Conservation (phyloP, 2,329 filamentous ascomycete species). For the Tolypocladium album region DNA sequence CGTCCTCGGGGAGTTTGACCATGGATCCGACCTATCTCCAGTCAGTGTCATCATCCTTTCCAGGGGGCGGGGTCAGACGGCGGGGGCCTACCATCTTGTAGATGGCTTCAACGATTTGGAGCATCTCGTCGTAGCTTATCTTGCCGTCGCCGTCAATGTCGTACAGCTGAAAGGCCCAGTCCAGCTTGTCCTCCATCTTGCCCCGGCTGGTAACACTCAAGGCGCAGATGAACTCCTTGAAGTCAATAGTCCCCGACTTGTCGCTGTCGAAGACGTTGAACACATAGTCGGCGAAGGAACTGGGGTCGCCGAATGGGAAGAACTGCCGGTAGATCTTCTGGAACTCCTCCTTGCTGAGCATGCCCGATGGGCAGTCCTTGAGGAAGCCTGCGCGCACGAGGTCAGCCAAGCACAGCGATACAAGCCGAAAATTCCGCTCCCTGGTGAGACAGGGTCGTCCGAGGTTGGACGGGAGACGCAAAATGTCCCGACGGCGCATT, state of each 20-base stretch:
- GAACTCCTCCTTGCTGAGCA: constrained; percentile 96
- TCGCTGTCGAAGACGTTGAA: constrained; percentile 99
- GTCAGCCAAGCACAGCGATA: neutral
- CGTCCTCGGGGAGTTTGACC: constrained; percentile 97
- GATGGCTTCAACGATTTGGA: constrained; percentile 96
- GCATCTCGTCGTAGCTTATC: constrained; percentile 98
- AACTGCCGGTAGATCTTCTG: constrained; percentile 99
- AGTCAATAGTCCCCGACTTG: constrained; percentile 95
- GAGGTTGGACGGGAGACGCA: neutral
- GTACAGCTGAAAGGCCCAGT: constrained; percentile 99
- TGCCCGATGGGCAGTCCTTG: constrained; percentile 95
- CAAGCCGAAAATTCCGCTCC: neutral
- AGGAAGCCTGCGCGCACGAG: constrained; percentile 61
- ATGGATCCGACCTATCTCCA: constrained; percentile 77
- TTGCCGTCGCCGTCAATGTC: constrained; percentile 98
- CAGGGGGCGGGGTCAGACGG: neutral
- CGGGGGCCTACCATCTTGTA: constrained; percentile 81
- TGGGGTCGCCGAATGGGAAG: constrained; percentile 96
- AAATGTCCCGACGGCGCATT: neutral
- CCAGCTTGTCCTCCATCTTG: constrained; percentile 98
- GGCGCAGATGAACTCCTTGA: constrained; percentile 99
- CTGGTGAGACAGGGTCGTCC: neutral
- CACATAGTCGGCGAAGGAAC: constrained; percentile 95
- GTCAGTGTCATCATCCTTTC: neutral
- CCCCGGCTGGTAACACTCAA: constrained; percentile 92